These are phyloP conservation scores for Botrytis cinerea DNA, from an alignment of 2,329 filamentous ascomycete genomes.

Conservation along the genomic window DNA sequence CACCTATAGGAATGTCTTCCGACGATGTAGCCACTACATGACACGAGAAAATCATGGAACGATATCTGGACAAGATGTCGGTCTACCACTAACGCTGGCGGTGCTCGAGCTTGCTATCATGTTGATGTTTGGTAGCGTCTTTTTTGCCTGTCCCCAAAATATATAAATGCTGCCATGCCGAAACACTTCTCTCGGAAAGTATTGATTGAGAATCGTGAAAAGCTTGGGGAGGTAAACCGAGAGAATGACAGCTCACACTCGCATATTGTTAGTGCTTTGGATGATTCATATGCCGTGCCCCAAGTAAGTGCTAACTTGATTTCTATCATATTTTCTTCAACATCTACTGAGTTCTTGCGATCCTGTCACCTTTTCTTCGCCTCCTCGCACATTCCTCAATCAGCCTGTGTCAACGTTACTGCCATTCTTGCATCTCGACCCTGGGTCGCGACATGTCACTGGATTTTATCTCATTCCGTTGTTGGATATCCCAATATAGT, in stretches of 20 bases:
- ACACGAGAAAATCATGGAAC: not conserved
- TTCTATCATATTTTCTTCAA: slow-evolving; percentile 9
- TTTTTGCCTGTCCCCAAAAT: not conserved
- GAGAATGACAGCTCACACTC: slow-evolving; percentile 15
- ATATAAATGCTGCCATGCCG: not conserved
- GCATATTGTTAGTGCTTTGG: slow-evolving; percentile 3
- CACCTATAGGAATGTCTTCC: not conserved
- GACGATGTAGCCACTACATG: not conserved
- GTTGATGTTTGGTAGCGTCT: not conserved
- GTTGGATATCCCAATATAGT: not conserved
- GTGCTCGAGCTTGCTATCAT: not conserved
- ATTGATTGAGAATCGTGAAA: not conserved
- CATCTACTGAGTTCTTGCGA: not conserved
- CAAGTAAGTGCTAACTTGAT: not conserved
- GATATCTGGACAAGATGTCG: not conserved
- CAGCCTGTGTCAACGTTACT: not conserved
- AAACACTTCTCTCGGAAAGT: not conserved
- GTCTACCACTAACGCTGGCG: not conserved
- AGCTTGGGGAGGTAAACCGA: not conserved
- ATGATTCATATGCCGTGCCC: not conserved
- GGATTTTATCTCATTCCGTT: not conserved
- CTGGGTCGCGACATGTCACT: not conserved
- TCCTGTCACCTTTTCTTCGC: not conserved
- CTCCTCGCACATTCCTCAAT: not conserved
- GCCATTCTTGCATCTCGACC: not conserved